Conservation (phyloP, 2,329 filamentous ascomycete species). For the Gremmenia infestans region DNA sequence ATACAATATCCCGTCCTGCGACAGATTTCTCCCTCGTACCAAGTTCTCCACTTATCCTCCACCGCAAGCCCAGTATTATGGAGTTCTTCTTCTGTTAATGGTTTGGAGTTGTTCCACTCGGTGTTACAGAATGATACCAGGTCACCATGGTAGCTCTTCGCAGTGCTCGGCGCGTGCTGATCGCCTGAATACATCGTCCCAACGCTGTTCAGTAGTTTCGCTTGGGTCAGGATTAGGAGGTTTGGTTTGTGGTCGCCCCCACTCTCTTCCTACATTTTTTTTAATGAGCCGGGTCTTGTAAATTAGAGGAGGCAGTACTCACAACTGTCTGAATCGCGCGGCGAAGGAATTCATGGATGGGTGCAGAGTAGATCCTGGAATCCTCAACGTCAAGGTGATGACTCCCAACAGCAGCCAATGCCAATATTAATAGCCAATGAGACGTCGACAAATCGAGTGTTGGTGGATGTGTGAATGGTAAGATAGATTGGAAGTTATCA, state of each 20-base stretch:
- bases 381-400: conserved; percentile 30
- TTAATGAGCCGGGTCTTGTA: background rate
- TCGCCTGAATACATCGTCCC: conserved; percentile 24
- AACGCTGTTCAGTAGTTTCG: conserved; percentile 22
- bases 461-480: conserved; percentile 36
- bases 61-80: background rate
- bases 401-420: conserved; percentile 37
- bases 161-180: conserved; percentile 10
- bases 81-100: conserved; percentile 6
- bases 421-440: conserved; percentile 37
- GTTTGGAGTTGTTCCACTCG: conserved; percentile 11
- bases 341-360: conserved; percentile 39
- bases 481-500: conserved; percentile 35
- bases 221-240: conserved; percentile 18
- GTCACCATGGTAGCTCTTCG: conserved; percentile 11
- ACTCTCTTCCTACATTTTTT: conserved; percentile 2
- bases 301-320: conserved; percentile 4
- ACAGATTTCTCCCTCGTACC: conserved; percentile 35
- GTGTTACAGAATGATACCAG: conserved; percentile 24
- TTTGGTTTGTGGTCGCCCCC: conserved; percentile 5
- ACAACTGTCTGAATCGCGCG: conserved; percentile 35
- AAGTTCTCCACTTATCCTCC: conserved; percentile 32
- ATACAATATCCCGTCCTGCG: conserved; percentile 38
- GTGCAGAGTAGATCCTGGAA: conserved; percentile 28
- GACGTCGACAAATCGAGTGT: conserved; percentile 34